Conservation (phyloP, 2,329 filamentous ascomycete species). For the Aureobasidium pullulans region DNA sequence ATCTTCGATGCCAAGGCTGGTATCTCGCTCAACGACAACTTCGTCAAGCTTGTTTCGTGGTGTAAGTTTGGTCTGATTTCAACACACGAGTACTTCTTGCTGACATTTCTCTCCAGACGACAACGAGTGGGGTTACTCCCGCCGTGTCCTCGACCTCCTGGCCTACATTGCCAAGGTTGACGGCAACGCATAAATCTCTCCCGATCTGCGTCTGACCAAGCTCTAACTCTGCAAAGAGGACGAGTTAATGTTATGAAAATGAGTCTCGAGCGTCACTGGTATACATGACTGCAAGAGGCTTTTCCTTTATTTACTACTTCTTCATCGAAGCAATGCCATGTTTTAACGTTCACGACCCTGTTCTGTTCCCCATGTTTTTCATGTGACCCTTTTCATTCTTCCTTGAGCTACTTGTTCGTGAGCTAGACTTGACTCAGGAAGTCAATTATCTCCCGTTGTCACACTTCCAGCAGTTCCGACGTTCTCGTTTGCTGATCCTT, state of each 20-base stretch:
- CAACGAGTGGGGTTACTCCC: slow-evolving; percentile 98
- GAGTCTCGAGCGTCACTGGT: background rate
- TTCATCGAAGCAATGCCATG: slow-evolving; percentile 1
- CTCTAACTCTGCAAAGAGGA: background rate
- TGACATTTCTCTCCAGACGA: slow-evolving; percentile 38
- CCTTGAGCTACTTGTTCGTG: no score
- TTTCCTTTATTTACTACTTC: slow-evolving; percentile 2
- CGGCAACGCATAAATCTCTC: slow-evolving; percentile 23
- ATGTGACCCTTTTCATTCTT: no score
- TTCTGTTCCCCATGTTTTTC: background rate
- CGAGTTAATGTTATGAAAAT: slow-evolving; percentile 8
- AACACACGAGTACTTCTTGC: background rate
- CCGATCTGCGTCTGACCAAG: slow-evolving; percentile 8
- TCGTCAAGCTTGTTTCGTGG: slow-evolving; percentile 97
- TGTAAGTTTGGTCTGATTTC: slow-evolving; percentile 30
- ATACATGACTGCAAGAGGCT: background rate
- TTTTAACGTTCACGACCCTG: background rate
- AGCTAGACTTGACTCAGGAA: no score
- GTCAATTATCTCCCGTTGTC: no score
- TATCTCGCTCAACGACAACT: slow-evolving; percentile 97
- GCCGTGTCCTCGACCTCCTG: slow-evolving; percentile 54
- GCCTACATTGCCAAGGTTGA: slow-evolving; percentile 35
- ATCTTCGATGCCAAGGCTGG: slow-evolving; percentile 99
- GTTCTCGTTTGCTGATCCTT: no score
- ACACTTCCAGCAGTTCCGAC: no score